Percentiles rank a stretch among this genome's conserved stretches.
phyloP scores from a whole-genome alignment of 2,329 filamentous ascomycete genomes.

The Hypoxylon sp. region DNA sequence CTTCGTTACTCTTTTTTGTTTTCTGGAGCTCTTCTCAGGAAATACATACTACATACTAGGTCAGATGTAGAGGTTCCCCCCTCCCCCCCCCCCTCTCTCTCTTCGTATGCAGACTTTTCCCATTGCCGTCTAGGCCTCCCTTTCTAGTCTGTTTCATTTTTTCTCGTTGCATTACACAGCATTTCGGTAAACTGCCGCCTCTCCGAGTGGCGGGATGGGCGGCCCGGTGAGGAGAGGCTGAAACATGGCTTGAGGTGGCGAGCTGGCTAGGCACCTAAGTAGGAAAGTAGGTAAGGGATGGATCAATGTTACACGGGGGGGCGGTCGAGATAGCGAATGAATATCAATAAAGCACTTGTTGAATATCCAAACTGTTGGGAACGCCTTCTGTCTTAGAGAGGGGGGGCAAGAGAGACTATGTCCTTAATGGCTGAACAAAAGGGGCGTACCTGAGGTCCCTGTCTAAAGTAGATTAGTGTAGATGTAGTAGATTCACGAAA shows the following conservation, averaged over 20 bases:
- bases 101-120: background rate
- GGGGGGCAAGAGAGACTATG: background rate
- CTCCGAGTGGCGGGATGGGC: background rate
- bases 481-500: background rate
- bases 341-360: conserved; percentile 12
- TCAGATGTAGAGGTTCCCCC: conserved; percentile 3
- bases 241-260: background rate
- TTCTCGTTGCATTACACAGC: background rate
- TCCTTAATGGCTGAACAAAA: background rate
- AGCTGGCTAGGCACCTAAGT: background rate
- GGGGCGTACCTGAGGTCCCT: background rate
- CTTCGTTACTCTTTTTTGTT: background rate
- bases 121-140: background rate
- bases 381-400: background rate
- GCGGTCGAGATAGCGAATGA: background rate
- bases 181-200: background rate
- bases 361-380: background rate
- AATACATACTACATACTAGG: background rate
- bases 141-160: background rate
- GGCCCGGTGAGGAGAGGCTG: background rate
- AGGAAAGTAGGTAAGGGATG: background rate
- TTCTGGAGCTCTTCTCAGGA: background rate
- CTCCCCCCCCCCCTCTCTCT: background rate
- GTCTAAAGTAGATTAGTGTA: background rate
- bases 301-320: background rate